Conservation (phyloP, 768 basidiomycete genomes). For the Kwoniella pini region DNA sequence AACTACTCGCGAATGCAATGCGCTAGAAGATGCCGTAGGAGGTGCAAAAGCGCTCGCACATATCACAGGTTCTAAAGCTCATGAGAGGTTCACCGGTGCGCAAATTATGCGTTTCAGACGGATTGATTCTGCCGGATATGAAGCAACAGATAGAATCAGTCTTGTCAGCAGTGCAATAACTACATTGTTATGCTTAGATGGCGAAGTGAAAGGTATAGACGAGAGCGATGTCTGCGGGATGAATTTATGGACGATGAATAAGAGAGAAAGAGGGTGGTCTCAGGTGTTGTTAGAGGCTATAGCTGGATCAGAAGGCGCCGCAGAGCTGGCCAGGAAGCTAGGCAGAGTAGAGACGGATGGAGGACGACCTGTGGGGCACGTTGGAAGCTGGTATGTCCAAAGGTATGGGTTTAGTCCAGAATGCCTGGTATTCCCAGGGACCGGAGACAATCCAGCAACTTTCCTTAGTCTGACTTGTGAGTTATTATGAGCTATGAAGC, state of each 20-base stretch:
- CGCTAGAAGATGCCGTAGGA: conserved; percentile 68
- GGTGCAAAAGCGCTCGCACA: conserved; percentile 72
- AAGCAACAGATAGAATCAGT: conserved; percentile 67
- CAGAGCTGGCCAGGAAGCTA: conserved; percentile 67
- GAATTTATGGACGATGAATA: conserved; percentile 79
- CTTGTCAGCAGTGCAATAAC: conserved; percentile 81
- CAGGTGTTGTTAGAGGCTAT: conserved; percentile 63
- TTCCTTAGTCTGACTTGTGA: conserved; percentile 60
- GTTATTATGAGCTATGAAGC: conserved; percentile 13
- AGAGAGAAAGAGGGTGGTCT: conserved; percentile 67
- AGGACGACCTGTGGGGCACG: conserved; percentile 66
- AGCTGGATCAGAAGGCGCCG: conserved; percentile 63
- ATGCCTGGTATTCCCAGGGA: conserved; percentile 78
- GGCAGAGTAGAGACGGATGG: conserved; percentile 76
- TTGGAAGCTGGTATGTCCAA: conserved; percentile 70
- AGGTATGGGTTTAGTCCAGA: conserved; percentile 73
- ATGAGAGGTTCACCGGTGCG: conserved; percentile 83
- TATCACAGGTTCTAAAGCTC: conserved; percentile 77
- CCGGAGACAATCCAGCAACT: conserved; percentile 86
- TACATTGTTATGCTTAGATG: conserved; percentile 69
- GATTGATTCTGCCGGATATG: conserved; percentile 55
- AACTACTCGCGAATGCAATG: conserved; percentile 71
- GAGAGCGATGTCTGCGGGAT: conserved; percentile 87
- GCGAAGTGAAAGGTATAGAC: conserved; percentile 75
- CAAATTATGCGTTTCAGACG: conserved; percentile 73